Conservation (phyloP, 768 basidiomycete species). For the Termitomyces sp. region DNA sequence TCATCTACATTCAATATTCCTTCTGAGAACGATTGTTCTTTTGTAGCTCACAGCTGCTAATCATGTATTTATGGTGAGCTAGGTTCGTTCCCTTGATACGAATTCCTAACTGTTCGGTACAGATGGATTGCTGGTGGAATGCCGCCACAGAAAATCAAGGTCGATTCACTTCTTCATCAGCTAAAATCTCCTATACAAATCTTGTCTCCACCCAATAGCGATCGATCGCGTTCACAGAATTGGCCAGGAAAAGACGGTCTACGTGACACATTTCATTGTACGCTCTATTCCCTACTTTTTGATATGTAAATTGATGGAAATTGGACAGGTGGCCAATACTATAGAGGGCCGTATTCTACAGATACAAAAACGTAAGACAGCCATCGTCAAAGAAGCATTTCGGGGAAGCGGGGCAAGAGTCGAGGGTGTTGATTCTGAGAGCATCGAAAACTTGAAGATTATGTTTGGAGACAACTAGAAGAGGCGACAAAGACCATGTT, state of each 20-base stretch:
- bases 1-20: neutral
- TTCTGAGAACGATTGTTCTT: constrained; percentile 2
- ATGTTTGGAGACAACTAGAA: constrained; percentile 56
- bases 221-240: constrained; percentile 85
- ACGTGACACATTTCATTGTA: constrained; percentile 83
- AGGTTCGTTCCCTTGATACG: neutral
- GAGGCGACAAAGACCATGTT: neutral
- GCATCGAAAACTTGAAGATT: constrained; percentile 75
- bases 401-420: constrained; percentile 40
- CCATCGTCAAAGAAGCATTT: constrained; percentile 83
- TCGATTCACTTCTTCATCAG: constrained; percentile 15
- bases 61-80: constrained; percentile 76
- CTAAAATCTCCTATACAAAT: neutral
- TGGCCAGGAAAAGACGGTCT: constrained; percentile 76
- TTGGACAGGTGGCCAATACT: constrained; percentile 55
- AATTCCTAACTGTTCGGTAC: constrained; percentile 2
- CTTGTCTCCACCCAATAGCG: constrained; percentile 32
- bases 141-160: constrained; percentile 80
- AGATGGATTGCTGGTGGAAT: constrained; percentile 97
- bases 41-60: constrained; percentile 70
- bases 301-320: neutral
- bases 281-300: constrained; percentile 16
- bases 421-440: constrained; percentile 54
- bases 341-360: constrained; percentile 76
- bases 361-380: constrained; percentile 84